Percentiles rank a stretch among this genome's conserved stretches.
These are phyloP conservation scores for Hymenoscyphus salicellus DNA, from an alignment of 2,329 filamentous ascomycete species.

Conservation along the genomic window DNA sequence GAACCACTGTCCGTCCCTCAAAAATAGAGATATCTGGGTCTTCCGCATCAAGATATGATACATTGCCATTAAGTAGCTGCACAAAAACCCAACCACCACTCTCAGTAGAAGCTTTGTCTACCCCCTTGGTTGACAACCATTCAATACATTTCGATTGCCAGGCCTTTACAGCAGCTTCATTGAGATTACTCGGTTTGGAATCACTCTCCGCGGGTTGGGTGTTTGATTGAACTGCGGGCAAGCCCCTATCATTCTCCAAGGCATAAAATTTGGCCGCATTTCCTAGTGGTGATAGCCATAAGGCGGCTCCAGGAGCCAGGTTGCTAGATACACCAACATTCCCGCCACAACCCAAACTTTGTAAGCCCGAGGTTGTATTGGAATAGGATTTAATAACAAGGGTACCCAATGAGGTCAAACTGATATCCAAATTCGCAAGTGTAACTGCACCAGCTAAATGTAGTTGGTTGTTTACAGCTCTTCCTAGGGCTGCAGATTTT, in stretches of 20 bases:
- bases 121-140: slow-evolving; percentile 34
- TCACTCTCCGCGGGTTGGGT: slow-evolving; percentile 18
- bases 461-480: slow-evolving; percentile 4
- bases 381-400: slow-evolving; percentile 35
- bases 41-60: slow-evolving; percentile 27
- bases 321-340: slow-evolving; percentile 6
- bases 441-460: slow-evolving; percentile 21
- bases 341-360: slow-evolving; percentile 20
- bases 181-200: slow-evolving; percentile 18
- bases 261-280: slow-evolving; percentile 33
- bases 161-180: slow-evolving; percentile 26
- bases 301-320: slow-evolving; percentile 24
- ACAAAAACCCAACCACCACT: slow-evolving; percentile 36
- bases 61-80: slow-evolving; percentile 28
- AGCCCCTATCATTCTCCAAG: slow-evolving; percentile 22
- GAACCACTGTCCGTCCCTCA: slow-evolving; percentile 32
- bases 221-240: slow-evolving; percentile 14
- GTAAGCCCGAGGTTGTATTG: slow-evolving; percentile 29
- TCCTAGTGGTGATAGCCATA: slow-evolving; percentile 36
- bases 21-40: slow-evolving; percentile 23
- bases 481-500: slow-evolving; percentile 8
- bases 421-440: slow-evolving; percentile 35
- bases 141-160: slow-evolving; percentile 36
- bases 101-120: slow-evolving; percentile 30
- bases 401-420: slow-evolving; percentile 34